Evolutionary conservation across 352 stramenopile genomes (phyloP).

Genomic region (Pythium sukuiense): DNA sequence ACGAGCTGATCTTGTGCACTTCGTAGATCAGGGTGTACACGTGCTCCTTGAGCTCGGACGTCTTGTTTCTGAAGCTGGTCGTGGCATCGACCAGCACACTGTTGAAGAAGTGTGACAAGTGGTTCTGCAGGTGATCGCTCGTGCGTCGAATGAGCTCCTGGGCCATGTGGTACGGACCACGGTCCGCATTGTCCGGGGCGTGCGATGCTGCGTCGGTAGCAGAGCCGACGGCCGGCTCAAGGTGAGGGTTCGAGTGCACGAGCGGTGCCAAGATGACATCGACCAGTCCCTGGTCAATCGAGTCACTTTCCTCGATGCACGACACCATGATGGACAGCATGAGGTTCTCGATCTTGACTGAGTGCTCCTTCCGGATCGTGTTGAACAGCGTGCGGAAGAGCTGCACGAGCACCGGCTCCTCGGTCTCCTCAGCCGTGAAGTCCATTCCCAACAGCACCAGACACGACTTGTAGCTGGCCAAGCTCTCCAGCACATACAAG

Average conservation of each 20-base stretch:
- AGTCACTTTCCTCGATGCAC: conserved; percentile 73
- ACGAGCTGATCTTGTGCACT: conserved; percentile 79
- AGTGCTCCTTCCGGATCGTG: conserved; percentile 59
- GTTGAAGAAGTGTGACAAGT: conserved; percentile 82
- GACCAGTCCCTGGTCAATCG: conserved; percentile 62
- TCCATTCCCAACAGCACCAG: conserved; percentile 55
- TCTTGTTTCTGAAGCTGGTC: conserved; percentile 29
- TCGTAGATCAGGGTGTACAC: conserved; percentile 84
- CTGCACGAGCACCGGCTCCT: conserved; percentile 63
- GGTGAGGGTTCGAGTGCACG: conserved; percentile 29
- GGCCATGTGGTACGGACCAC: conserved; percentile 56
- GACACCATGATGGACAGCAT: conserved; percentile 75
- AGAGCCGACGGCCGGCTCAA: not conserved
- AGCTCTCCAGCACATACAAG: conserved; percentile 67
- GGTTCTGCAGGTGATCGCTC: conserved; percentile 61
- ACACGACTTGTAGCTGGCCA: conserved; percentile 61
- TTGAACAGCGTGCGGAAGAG: conserved; percentile 72
- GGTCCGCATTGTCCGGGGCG: conserved; percentile 16
- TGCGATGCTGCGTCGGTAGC: not conserved
- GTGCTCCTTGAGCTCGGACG: conserved; percentile 75
- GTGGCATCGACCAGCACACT: conserved; percentile 66
- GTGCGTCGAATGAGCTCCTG: conserved; percentile 75
- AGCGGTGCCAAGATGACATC: conserved; percentile 65
- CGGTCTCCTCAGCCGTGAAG: conserved; percentile 38
- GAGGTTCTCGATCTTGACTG: conserved; percentile 64